phyloP scores from a whole-genome alignment of 176 grass and related monocot genomes.

The Hordeum marinum region DNA sequence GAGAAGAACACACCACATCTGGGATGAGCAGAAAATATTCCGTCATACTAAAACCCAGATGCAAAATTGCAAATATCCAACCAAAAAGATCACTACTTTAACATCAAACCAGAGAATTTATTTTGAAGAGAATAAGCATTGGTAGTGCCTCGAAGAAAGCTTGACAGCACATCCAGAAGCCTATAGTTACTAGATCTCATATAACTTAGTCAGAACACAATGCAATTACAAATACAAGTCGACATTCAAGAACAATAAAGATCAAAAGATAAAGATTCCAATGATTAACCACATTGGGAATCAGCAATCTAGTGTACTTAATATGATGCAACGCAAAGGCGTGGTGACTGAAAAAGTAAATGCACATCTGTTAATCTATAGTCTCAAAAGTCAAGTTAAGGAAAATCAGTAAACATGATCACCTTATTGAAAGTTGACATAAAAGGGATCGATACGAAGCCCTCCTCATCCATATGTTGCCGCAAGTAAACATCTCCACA shows the following conservation, averaged over 20 bases:
- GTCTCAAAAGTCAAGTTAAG: not conserved
- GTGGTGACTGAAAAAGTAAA: not conserved
- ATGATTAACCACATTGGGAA: not conserved
- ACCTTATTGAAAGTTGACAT: slow-evolving; percentile 94
- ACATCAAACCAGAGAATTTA: slow-evolving; percentile 1
- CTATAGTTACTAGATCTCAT: not conserved
- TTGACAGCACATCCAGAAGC: not conserved
- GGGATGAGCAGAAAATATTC: not conserved
- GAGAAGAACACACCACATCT: not conserved
- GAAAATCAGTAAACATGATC: not conserved
- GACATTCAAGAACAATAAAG: not conserved
- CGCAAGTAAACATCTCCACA: slow-evolving; percentile 80
- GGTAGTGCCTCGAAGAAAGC: not conserved
- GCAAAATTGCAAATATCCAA: slow-evolving; percentile 3
- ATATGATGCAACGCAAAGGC: not conserved
- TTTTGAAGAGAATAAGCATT: not conserved
- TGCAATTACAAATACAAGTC: not conserved
- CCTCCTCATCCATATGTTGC: slow-evolving; percentile 77
- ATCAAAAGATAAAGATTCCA: not conserved
- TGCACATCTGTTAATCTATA: not conserved
- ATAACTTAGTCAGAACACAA: not conserved
- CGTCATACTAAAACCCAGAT: slow-evolving; percentile 12
- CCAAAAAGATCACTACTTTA: not conserved
- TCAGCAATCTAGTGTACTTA: not conserved
- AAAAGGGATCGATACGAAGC: slow-evolving; percentile 78